Evolutionary conservation across 805 yeast species (phyloP).

Genomic region (Ogataea dorogensis): DNA sequence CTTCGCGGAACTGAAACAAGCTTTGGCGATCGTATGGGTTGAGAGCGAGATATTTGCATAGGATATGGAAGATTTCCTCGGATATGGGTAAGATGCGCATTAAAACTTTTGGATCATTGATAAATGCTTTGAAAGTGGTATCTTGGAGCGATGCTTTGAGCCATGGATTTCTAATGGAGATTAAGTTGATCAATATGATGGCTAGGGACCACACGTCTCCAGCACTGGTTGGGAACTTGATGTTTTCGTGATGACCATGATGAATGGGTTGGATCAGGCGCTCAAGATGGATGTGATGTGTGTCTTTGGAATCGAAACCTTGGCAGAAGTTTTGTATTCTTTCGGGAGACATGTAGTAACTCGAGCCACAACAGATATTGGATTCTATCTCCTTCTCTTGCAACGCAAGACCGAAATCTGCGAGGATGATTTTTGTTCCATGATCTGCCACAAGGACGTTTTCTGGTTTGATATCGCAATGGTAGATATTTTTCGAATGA

Average conservation of each 20-base stretch:
- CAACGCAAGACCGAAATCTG: slow-evolving; percentile 91
- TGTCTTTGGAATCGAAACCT: slow-evolving; percentile 33
- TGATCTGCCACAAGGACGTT: slow-evolving; percentile 69
- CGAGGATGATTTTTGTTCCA: slow-evolving; percentile 57
- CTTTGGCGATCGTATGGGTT: slow-evolving; percentile 49
- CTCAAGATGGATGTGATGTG: slow-evolving; percentile 32
- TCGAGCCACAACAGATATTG: slow-evolving; percentile 80
- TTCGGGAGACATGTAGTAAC: slow-evolving; percentile 94
- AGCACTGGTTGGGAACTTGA: slow-evolving; percentile 59
- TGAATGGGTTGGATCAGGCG: slow-evolving; percentile 24
- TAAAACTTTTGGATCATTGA: slow-evolving; percentile 53
- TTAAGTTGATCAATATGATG: slow-evolving; percentile 72
- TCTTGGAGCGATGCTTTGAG: slow-evolving; percentile 70
- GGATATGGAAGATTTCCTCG: slow-evolving; percentile 51
- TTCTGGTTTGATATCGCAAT: slow-evolving; percentile 95
- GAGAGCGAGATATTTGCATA: slow-evolving; percentile 42
- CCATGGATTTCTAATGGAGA: slow-evolving; percentile 91
- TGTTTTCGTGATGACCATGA: slow-evolving; percentile 30
- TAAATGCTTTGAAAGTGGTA: slow-evolving; percentile 62
- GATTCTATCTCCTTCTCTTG: slow-evolving; percentile 54
- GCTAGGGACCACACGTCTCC: slow-evolving; percentile 91
- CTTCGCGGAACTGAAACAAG: slow-evolving; percentile 39
- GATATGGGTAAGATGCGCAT: slow-evolving; percentile 73
- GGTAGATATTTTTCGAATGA: slow-evolving; percentile 80
- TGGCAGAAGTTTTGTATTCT: slow-evolving; percentile 46